Evolutionary conservation across 257 asterid genomes (phyloP).

Genomic region (Thymus quinquecostatus): DNA sequence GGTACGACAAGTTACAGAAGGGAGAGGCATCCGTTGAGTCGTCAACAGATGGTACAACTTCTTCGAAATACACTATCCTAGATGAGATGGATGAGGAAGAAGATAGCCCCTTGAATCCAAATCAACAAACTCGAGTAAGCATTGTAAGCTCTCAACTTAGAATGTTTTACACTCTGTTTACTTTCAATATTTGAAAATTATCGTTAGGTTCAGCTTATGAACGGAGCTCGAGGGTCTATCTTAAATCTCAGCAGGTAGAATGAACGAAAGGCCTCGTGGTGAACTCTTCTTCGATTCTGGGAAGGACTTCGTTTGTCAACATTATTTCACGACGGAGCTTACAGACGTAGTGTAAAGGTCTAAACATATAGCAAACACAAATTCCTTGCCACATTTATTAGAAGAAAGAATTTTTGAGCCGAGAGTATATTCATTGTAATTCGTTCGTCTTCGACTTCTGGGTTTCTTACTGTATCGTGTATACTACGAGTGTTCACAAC

Average conservation of each 20-base stretch:
- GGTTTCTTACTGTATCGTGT: conserved; percentile 4
- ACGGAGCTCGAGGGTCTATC: too few relatives aligned
- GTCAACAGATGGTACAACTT: conserved; percentile 31
- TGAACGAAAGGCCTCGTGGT: too few relatives aligned
- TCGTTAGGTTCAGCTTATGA: too few relatives aligned
- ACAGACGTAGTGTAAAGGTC: conserved; percentile 15
- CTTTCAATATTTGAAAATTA: too few relatives aligned
- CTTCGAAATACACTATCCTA: conserved; percentile 78
- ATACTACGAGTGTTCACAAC: not conserved
- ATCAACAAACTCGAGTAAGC: conserved; percentile 45
- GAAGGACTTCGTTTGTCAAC: not conserved
- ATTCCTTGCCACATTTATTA: not conserved
- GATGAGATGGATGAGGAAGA: conserved; percentile 85
- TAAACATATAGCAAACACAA: conserved; percentile 2
- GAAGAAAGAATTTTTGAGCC: not conserved
- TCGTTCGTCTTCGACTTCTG: conserved; percentile 3
- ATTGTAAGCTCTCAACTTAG: too few relatives aligned
- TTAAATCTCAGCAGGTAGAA: too few relatives aligned
- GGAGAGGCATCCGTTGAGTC: conserved; percentile 49
- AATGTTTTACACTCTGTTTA: too few relatives aligned
- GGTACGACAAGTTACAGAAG: conserved; percentile 72
- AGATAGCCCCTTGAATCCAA: conserved; percentile 42
- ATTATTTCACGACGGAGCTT: not conserved
- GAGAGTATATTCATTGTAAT: conserved; percentile 22
- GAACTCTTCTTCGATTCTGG: not conserved